Conservation (phyloP, 2,329 filamentous ascomycete genomes). For the Botrytis tulipae region DNA sequence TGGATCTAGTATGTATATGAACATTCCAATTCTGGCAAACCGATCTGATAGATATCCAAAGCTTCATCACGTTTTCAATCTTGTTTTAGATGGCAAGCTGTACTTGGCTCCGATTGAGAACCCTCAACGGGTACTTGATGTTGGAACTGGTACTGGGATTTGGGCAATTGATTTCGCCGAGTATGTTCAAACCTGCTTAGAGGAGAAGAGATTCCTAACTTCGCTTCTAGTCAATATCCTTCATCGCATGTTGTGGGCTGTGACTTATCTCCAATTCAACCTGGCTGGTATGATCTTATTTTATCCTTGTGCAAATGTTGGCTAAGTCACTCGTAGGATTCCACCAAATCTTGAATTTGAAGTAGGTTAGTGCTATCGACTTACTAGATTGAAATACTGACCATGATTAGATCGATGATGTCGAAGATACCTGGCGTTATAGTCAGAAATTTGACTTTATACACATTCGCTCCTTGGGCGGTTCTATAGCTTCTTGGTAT, state of each 20-base stretch:
- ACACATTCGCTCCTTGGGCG: constrained; percentile 21
- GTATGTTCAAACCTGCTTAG: constrained; percentile 21
- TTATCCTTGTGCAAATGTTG: neutral
- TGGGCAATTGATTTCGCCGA: constrained; percentile 27
- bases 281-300: constrained; percentile 26
- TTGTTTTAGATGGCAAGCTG: constrained; percentile 8
- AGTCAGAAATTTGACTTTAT: constrained; percentile 21
- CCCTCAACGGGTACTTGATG: constrained; percentile 16
- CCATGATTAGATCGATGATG: constrained; percentile 34
- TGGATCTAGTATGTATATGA: constrained; percentile 27
- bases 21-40: no score
- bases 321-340: constrained; percentile 23
- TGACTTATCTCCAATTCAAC: constrained; percentile 35
- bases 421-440: constrained; percentile 36
- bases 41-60: neutral
- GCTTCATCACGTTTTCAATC: constrained; percentile 18
- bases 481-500: constrained; percentile 41
- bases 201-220: constrained; percentile 16
- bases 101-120: constrained; percentile 11
- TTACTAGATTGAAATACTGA: neutral
- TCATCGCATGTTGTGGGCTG: constrained; percentile 30
- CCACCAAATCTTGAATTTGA: constrained; percentile 37
- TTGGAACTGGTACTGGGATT: constrained; percentile 20
- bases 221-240: constrained; percentile 35
- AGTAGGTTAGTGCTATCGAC: constrained; percentile 16